phyloP scores from a whole-genome alignment of 1,284 basidiomycete genomes.

The Heterobasidion parviporum region DNA sequence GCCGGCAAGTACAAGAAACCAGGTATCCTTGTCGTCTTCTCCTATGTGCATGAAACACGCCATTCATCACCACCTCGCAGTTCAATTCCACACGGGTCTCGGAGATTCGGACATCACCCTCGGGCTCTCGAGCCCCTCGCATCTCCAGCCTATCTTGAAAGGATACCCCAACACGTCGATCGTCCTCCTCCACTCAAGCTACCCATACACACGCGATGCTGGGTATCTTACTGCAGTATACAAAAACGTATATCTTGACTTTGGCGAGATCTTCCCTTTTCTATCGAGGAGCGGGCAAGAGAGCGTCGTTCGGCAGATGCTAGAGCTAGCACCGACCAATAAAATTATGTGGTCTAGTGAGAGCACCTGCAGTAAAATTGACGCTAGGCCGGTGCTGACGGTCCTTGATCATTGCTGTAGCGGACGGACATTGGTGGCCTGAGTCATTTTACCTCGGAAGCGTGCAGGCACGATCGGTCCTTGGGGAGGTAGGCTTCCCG shows the following conservation, averaged over 20 bases:
- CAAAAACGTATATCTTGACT: conserved; percentile 67
- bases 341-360: conserved; percentile 75
- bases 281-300: conserved; percentile 20
- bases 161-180: conserved; percentile 50
- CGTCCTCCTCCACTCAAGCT: conserved; percentile 65
- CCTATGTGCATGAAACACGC: background rate
- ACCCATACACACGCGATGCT: conserved; percentile 68
- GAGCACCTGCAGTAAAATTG: conserved; percentile 15
- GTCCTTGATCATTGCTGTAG: conserved; percentile 22
- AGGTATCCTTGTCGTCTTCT: conserved; percentile 26
- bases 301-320: conserved; percentile 45
- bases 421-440: conserved; percentile 74
- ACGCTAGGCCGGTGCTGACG: conserved; percentile 2
- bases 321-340: conserved; percentile 66
- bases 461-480: conserved; percentile 50
- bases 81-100: conserved; percentile 76
- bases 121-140: conserved; percentile 48
- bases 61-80: conserved; percentile 23
- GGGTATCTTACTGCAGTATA: conserved; percentile 66
- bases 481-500: conserved; percentile 40
- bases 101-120: conserved; percentile 68
- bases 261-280: conserved; percentile 71
- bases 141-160: conserved; percentile 60
- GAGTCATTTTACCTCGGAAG: conserved; percentile 65
- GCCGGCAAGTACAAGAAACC: conserved; percentile 47